Evolutionary conservation across 805 yeast genomes (phyloP).

Genomic region (Sugiyamaella americana): DNA sequence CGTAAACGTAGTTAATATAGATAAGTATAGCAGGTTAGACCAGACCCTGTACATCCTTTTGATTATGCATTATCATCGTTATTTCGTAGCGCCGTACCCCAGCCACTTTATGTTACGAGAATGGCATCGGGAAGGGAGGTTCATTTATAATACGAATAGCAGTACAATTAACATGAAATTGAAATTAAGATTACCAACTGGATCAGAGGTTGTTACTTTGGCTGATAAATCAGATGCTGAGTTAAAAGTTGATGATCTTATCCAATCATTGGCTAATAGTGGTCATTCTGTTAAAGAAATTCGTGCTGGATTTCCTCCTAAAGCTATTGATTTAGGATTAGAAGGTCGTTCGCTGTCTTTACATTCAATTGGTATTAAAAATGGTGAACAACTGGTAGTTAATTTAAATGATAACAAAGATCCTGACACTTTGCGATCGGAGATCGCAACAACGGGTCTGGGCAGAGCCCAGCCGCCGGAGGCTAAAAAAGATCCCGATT

Average conservation of each 20-base stretch:
- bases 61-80: too few relatives aligned
- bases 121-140: too few relatives aligned
- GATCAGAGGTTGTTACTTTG: slow-evolving; percentile 33
- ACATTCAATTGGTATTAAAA: slow-evolving; percentile 41
- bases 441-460: not conserved
- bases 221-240: slow-evolving; percentile 35
- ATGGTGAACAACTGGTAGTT: slow-evolving; percentile 55
- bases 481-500: slow-evolving; percentile 5
- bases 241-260: slow-evolving; percentile 33
- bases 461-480: slow-evolving; percentile 1
- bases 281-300: slow-evolving; percentile 25
- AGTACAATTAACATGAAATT: slow-evolving; percentile 25
- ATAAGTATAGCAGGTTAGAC: too few relatives aligned
- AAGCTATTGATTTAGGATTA: slow-evolving; percentile 33
- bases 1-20: too few relatives aligned
- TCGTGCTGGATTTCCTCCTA: slow-evolving; percentile 61
- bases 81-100: too few relatives aligned
- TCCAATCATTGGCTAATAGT: slow-evolving; percentile 17
- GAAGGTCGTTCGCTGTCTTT: slow-evolving; percentile 10
- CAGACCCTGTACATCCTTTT: too few relatives aligned
- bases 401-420: too few relatives aligned
- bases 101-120: too few relatives aligned
- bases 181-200: slow-evolving; percentile 30
- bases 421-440: not conserved
- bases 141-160: too few relatives aligned